Evolutionary conservation across 1,139 yeast species (phyloP), one percentile per base, ranked within the genome.

Genomic region (Candida tetrigidarum): DNA sequence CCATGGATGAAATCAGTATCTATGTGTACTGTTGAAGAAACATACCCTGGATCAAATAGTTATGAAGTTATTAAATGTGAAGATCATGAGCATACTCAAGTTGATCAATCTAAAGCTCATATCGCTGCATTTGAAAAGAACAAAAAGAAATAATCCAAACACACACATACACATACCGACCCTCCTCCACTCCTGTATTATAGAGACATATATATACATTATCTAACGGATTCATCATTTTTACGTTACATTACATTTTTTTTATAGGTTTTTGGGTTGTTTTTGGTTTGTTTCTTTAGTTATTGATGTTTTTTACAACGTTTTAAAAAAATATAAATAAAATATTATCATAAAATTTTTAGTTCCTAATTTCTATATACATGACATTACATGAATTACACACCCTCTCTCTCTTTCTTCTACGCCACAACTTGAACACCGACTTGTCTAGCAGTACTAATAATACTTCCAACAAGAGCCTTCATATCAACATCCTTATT

Each of bases 31-130:
- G 79, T 84, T n/a, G 78, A 72, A 45, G 78, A 74, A 49, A 48
- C 56, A 27, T 73, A 67, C 30, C 37, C 36, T 3, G 75, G 73
- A 2, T 41, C 80, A 62, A 41, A 57, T 38, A 50, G 47, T 14
- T 67, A 60, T 56, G 71, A 62, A 37, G 73, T 70, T 7, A 58
- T 66, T 29, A 62, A 62, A 45, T 76, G 80, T 36, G 66, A 69
- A 3, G 84, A 81, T 58, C 98, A 92, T 61, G 77, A 75, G 37
- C 98, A 92, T 62, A 88, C 97, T 1, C 83, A 82, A 55, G 97
- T 92, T 42, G 96, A 90, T 56, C 96, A 89, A 63, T 84, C 90
- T 48, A 96, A 89, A 57, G 98, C 97, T 0, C 98, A 92, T 64
- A 92, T 92, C 67, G 97, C 97, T 12, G 87, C 95, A 43, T 78